Evolutionary conservation across 129 eudicot genomes (phyloP).

Genomic region (Flaveria ramosissima): DNA sequence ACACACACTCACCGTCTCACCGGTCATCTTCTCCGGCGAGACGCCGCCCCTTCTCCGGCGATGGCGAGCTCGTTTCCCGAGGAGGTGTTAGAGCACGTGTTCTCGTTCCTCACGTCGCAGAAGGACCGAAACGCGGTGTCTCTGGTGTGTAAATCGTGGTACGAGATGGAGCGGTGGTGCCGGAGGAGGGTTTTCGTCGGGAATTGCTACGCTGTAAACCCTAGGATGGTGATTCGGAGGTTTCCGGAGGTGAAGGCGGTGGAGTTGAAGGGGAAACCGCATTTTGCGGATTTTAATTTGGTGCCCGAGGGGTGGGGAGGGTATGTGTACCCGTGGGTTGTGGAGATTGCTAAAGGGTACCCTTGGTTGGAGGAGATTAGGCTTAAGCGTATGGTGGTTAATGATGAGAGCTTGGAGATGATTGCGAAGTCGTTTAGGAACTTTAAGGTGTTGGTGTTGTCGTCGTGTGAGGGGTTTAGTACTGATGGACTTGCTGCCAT

Average conservation of each 20-base stretch:
- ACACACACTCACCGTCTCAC: no score
- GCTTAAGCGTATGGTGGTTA: constrained; percentile 29
- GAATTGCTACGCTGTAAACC: constrained; percentile 2
- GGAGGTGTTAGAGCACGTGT: constrained; percentile 1
- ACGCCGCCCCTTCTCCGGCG: neutral
- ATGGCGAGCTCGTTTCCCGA: constrained; percentile 15
- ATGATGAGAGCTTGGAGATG: constrained; percentile 23
- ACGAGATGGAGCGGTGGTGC: constrained; percentile 21
- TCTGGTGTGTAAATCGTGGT: constrained; percentile 1
- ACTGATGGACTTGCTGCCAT: constrained; percentile 32
- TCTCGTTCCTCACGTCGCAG: neutral
- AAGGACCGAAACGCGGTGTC: constrained; percentile 10
- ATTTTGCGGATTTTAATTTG: constrained; percentile 21
- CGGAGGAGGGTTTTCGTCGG: constrained; percentile 1
- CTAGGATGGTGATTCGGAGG: constrained; percentile 1
- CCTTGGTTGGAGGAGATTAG: constrained; percentile 23
- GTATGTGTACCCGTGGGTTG: constrained; percentile 21
- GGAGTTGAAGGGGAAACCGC: constrained; percentile 16
- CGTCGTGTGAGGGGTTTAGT: constrained; percentile 31
- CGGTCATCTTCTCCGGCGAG: neutral
- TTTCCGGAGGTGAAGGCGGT: constrained; percentile 16
- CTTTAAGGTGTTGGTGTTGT: constrained; percentile 19
- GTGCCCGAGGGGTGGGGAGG: constrained; percentile 23
- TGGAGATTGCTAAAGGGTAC: constrained; percentile 9
- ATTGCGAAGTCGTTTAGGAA: constrained; percentile 4